Evolutionary conservation across 192 early-diverging fungal species (phyloP), one percentile per base, ranked within the genome.

Genomic region (Oehlia diaphana): DNA sequence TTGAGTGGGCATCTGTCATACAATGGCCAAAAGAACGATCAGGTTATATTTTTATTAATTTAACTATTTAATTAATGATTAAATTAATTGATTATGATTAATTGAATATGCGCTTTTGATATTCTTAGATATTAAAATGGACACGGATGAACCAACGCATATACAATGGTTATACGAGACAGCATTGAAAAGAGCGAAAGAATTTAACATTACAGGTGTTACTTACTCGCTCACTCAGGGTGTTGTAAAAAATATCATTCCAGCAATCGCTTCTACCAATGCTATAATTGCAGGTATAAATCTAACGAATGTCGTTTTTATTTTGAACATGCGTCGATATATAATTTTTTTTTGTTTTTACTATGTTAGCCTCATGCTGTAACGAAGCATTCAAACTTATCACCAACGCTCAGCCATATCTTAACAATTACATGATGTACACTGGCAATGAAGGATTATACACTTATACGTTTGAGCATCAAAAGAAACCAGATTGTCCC

Each of bases 201-300:
- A 93, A 74, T 96, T 93, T 81, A 93, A 92, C 77, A 99, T 99
- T 72, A 81, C 87, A 7, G 96, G 96, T 9, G 92, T 99, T 16
- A 97, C 91, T 2, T 97, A 95, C 74, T 91, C 94, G 28, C 87
- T 99, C 65, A 94, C 96, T 1, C 96, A 97, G 84, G 96, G 96
- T 9, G 98, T 99, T 23, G 96, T 99, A 71, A 99, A 99, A 87
- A 97, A 97, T 85, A 98, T 98, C 73, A 98, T 99, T 76, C 98
- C 98, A 2, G 96, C 97, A 12, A 96, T 99, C 84, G 97, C 93
- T 26, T 93, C 93, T 9, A 94, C 94, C 6, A 95, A 95, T 80
- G 94, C 94, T n/a, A 87, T 95, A 63, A 92, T 90, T 58, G 92
- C 93, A 1, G 89, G 88, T 89, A 83, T 65, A 73, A 13, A 13